phyloP scores from a whole-genome alignment of 495 filamentous ascomycete species.

The Podospora appendiculata region DNA sequence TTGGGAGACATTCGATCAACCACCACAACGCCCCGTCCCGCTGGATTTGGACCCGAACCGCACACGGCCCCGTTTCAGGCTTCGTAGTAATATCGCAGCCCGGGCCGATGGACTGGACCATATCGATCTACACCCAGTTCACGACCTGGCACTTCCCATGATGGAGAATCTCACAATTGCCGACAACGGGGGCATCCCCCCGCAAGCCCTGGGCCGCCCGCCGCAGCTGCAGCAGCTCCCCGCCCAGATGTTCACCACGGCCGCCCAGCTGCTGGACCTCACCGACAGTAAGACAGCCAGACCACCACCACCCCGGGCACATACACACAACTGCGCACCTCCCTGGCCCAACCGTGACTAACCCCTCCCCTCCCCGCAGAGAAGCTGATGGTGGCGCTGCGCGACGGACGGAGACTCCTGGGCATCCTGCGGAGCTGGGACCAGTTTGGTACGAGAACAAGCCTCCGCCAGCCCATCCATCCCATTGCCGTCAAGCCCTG shows the following conservation, averaged over 20 bases:
- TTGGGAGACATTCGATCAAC: too few relatives aligned
- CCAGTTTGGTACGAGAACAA: constrained; percentile 71
- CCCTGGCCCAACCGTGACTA: background rate
- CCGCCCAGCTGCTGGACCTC: constrained; percentile 86
- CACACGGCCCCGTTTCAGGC: background rate
- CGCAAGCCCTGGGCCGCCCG: constrained; percentile 22
- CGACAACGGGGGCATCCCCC: constrained; percentile 24
- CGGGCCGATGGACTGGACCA: constrained; percentile 8
- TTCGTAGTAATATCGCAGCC: background rate
- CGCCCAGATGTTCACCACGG: constrained; percentile 96
- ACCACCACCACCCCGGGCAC: too few relatives aligned
- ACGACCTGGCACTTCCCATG: constrained; percentile 10
- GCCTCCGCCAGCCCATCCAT: background rate
- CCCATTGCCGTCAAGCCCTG: background rate
- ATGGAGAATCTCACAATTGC: constrained; percentile 44
- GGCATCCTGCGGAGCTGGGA: constrained; percentile 95
- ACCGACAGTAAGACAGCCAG: constrained; percentile 78
- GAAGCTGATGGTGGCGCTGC: constrained; percentile 81
- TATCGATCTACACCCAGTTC: background rate
- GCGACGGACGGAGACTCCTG: constrained; percentile 88
- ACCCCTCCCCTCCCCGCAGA: constrained; percentile 46
- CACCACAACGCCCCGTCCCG: too few relatives aligned
- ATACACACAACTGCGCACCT: too few relatives aligned
- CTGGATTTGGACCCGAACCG: too few relatives aligned
- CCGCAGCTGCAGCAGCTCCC: constrained; percentile 53